Conservation (phyloP, 257 asterid genomes). For the Fraxinus pennsylvanica region DNA sequence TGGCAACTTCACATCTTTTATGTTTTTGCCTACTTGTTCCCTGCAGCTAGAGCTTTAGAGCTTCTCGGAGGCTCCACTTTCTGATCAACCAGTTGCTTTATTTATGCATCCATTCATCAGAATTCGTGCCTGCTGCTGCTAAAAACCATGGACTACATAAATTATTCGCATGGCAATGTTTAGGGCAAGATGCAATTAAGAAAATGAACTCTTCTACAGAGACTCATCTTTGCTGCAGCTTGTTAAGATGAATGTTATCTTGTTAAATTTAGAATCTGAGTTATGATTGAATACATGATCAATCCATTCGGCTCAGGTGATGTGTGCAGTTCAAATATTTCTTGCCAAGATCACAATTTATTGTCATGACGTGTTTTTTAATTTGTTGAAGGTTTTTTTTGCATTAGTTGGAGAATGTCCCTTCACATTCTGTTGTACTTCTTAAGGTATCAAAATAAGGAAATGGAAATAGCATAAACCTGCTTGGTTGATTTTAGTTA, state of each 20-base stretch:
- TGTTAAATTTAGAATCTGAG: neutral
- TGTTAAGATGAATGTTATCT: neutral
- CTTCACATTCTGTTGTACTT: neutral
- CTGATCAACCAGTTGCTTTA: neutral
- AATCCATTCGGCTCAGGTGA: neutral
- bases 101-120: neutral
- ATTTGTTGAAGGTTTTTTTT: neutral
- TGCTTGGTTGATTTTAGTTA: neutral
- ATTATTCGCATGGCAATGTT: neutral
- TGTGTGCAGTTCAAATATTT: neutral
- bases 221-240: neutral
- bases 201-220: neutral
- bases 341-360: neutral
- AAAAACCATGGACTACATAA: neutral
- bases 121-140: neutral
- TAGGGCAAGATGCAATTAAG: neutral
- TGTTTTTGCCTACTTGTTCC: neutral
- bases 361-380: neutral
- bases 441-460: neutral
- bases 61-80: neutral
- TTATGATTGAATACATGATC: neutral
- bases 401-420: constrained; percentile 3
- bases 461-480: neutral
- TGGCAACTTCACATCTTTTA: neutral
- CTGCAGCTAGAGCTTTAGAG: neutral